phyloP scores from a whole-genome alignment of 768 basidiomycete species.

The Lepiota venenata region DNA sequence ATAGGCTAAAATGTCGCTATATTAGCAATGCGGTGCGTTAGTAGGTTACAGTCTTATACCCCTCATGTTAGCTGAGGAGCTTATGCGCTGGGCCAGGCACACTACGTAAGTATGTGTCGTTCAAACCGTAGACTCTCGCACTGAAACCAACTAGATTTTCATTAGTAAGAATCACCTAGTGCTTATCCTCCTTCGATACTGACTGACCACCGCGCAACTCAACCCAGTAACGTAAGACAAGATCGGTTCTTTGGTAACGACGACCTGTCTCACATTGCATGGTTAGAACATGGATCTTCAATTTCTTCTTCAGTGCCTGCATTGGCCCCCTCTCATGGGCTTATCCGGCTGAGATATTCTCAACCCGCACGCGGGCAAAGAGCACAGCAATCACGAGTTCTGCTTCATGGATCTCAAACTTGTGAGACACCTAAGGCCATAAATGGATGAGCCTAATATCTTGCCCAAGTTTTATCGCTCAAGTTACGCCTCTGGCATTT shows the following conservation, averaged over 20 bases:
- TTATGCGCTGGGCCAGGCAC: slow-evolving; percentile 22
- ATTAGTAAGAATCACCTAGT: slow-evolving; percentile 27
- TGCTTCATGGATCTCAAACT: slow-evolving; percentile 43
- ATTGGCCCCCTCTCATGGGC: slow-evolving; percentile 46
- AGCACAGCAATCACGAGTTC: slow-evolving; percentile 43
- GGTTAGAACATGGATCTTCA: slow-evolving; percentile 41
- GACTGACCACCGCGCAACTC: neutral
- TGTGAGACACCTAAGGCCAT: slow-evolving; percentile 20
- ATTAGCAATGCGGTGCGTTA: slow-evolving; percentile 33
- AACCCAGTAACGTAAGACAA: slow-evolving; percentile 4
- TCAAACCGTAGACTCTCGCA: neutral
- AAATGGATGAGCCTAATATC: neutral
- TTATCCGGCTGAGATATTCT: slow-evolving; percentile 42
- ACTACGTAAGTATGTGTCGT: slow-evolving; percentile 27
- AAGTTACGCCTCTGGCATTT: slow-evolving; percentile 41
- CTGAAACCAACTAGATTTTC: slow-evolving; percentile 28
- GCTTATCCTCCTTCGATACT: neutral
- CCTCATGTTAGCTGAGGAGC: no score
- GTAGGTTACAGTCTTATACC: neutral
- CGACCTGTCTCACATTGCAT: neutral
- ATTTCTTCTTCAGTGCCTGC: slow-evolving; percentile 44
- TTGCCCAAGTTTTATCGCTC: slow-evolving; percentile 36
- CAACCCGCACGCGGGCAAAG: slow-evolving; percentile 40
- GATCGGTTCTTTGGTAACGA: neutral
- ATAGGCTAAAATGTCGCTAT: neutral